These are phyloP conservation scores for Sordaria brevicollis DNA, from an alignment of 495 filamentous ascomycete species.

Conservation along the genomic window DNA sequence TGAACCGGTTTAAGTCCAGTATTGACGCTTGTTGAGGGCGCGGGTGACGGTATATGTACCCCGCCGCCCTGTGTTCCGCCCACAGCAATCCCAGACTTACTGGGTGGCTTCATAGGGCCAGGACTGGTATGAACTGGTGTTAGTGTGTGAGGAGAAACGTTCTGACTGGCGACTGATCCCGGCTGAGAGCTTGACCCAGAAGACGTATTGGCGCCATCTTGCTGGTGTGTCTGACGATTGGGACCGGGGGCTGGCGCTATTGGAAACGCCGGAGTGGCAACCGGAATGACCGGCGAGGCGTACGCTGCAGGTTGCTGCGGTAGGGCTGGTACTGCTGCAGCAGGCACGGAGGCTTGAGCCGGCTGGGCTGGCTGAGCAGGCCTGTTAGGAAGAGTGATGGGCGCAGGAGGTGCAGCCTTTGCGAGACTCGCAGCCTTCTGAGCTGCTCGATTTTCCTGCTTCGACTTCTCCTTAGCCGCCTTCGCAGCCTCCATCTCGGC, in stretches of 20 bases:
- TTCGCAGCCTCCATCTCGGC: conserved; percentile 22
- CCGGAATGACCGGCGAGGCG: conserved; percentile 67
- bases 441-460: conserved; percentile 34
- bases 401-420: conserved; percentile 24
- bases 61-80: conserved; percentile 3
- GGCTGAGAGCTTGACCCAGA: conserved; percentile 45
- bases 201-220: conserved; percentile 61
- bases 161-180: conserved; percentile 45
- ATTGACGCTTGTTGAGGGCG: conserved; percentile 18
- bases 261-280: conserved; percentile 71
- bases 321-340: conserved; percentile 41
- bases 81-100: conserved; percentile 22
- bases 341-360: neutral
- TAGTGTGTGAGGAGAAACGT: conserved; percentile 52
- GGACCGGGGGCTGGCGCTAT: conserved; percentile 74
- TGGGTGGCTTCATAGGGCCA: conserved; percentile 38
- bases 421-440: conserved; percentile 28
- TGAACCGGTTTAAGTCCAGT: conserved; percentile 21
- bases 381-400: conserved; percentile 41
- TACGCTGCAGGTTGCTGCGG: conserved; percentile 34
- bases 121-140: conserved; percentile 48
- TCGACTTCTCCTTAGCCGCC: conserved; percentile 41
- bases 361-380: conserved; percentile 31
- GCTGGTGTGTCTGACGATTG: conserved; percentile 67
- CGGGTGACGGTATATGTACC: conserved; percentile 7